Evolutionary conservation across 2,329 filamentous ascomycete species (phyloP), one percentile per base, ranked within the genome.

Genomic region (Epicoccum nigrum): DNA sequence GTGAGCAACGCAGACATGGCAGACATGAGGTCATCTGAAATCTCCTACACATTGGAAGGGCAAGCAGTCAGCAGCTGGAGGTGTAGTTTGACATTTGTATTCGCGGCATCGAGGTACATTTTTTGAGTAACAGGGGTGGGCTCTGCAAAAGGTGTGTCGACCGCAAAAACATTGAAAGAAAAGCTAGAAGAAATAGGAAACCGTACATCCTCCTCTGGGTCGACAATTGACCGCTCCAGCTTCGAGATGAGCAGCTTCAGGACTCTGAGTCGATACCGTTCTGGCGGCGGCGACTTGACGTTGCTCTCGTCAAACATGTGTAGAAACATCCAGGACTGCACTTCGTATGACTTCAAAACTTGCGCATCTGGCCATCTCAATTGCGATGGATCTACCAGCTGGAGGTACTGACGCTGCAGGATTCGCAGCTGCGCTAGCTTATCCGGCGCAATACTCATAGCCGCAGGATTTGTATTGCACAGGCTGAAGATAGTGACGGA

Each of bases 131-230:
- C 23, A 25, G 9, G 9, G 6, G 32, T 15, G 33, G 16, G 19
- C 25, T 31, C n/a, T 19, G 25, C 12, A 9, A 30, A 32, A 19
- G 20, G 32, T 5, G 4, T 13, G 20, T 32, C 28, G n/a, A 21
- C 16, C 16, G 25, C 31, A 28, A 16, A 35, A 2, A 31, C 21
- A 40, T 38, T 21, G 41, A 30, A 44, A 12, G 17, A 49, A 46
- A 41, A 48, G 37, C 25, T 42, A 42, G 50, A 64, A 45, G 55
- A 62, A 56, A 69, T 46, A 71, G 68, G 55, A 62, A 52, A 44
- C 78, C 89, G 79, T 87, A 96, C 92, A 87, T 96, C 85, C 80
- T 90, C 81, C 62, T 96, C 89, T 73, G 91, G 92, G 71, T 96
- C 86, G 50, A 84, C 80, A 39, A 96, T 90, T 27, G 87, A 83